Percentiles rank a stretch among this genome's conserved stretches.
phyloP scores from a whole-genome alignment of 306 rosid genomes.

The Potentilla sterilis region DNA sequence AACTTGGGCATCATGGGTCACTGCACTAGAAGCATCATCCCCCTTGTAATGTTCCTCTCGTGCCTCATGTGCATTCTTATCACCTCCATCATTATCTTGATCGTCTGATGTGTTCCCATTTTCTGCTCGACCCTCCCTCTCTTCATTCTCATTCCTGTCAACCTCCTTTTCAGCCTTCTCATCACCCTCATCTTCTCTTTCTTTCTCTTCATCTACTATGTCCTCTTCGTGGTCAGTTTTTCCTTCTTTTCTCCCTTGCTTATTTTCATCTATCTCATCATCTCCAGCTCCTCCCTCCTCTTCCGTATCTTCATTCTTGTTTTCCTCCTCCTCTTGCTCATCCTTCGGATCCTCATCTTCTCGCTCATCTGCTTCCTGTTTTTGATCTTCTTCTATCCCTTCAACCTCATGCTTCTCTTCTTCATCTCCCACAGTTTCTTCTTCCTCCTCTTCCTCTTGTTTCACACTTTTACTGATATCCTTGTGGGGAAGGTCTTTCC shows the following conservation, averaged over 20 bases:
- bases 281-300: constrained; percentile 67
- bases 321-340: constrained; percentile 57
- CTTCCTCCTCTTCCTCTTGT: constrained; percentile 75
- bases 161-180: constrained; percentile 19
- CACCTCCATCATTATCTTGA: constrained; percentile 27
- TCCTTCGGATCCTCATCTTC: constrained; percentile 34
- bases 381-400: constrained; percentile 30
- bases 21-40: constrained; percentile 97
- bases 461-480: constrained; percentile 38
- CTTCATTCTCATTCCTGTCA: constrained; percentile 33
- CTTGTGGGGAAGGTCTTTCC: constrained; percentile 63
- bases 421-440: constrained; percentile 46
- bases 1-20: constrained; percentile 62
- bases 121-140: constrained; percentile 42
- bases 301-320: constrained; percentile 45
- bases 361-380: constrained; percentile 34
- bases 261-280: constrained; percentile 72
- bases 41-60: constrained; percentile 87
- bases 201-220: constrained; percentile 57
- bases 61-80: constrained; percentile 59
- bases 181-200: constrained; percentile 38
- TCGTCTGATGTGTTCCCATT: constrained; percentile 36
- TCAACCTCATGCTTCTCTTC: constrained; percentile 47
- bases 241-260: constrained; percentile 55
- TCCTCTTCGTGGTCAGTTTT: constrained; percentile 52